Evolutionary conservation across 78 protist genomes (phyloP), one percentile per base, ranked within the genome.

Genomic region (Dictyostelium discoideum): DNA sequence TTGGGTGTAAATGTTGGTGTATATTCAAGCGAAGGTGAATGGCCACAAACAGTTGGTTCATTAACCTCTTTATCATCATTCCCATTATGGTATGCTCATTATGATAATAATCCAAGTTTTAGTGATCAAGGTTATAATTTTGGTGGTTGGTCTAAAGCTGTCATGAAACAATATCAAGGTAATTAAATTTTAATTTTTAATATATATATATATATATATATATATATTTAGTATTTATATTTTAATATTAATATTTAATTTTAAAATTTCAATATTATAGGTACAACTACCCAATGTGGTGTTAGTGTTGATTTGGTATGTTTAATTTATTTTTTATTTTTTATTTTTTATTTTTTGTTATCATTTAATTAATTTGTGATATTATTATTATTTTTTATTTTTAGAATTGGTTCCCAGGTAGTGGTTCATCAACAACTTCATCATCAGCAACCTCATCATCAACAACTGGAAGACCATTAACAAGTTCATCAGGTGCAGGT

Each of bases 41-140:
- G 93, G 93, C 77, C 86, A 26, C 85, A 60, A 42, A 60, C 79
- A 9, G 93, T 87, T n/a, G 93, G 93, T 42, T 14, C 57, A 20
- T 40, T 87, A 18, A 9, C 29, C 1, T 37, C 69, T 7, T 72
- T 87, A 3, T 78, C 85, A 10, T 24, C 37, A 18, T 78, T 76
- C 40, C 93, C 93, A 79, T 44, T 69, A 40, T 87, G 93, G 93
- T 87, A 87, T 69, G 93, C 93, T 42, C 93, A 87, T 60, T 87
- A 87, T 37, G 93, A 87, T 63, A 67, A 67, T 78, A 11, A 29
- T 11, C 85, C 93, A 54, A 20, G 85, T 42, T 87, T 87, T 22
- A 13, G 54, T 40, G 92, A 86, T 39, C 50, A 50, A 24, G 74
- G 67, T 76, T 86, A n/a, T 76, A 82, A 69, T n/a, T 90, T 81